Evolutionary conservation across 179 eudicot species (phyloP).

Genomic region (Beta lomatogona): DNA sequence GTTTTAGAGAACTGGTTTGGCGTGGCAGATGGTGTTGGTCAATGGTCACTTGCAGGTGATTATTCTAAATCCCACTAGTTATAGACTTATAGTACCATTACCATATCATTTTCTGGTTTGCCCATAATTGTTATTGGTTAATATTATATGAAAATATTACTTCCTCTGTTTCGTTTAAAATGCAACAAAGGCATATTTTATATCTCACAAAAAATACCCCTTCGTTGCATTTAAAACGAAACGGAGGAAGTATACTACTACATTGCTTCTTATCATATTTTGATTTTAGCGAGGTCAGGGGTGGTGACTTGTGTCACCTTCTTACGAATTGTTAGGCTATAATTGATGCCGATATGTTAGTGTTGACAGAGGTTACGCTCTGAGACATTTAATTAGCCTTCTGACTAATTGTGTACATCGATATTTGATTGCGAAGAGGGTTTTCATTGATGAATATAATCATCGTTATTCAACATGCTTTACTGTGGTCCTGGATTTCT

Average conservation of each 20-base stretch:
- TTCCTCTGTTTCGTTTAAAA: no score
- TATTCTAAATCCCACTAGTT: conserved; percentile 11
- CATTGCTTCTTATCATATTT: neutral
- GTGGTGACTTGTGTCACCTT: neutral
- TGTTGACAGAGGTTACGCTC: neutral
- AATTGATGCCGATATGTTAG: neutral
- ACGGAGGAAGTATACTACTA: no score
- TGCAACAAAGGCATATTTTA: no score
- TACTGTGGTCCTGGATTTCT: neutral
- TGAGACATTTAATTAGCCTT: neutral
- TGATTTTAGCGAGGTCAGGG: neutral
- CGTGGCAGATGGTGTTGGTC: conserved; percentile 84
- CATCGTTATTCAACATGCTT: neutral
- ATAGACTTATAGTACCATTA: conserved; percentile 2
- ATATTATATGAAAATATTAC: neutral
- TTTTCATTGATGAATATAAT: neutral
- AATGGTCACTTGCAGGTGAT: conserved; percentile 82
- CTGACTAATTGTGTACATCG: neutral
- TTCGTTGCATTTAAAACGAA: no score
- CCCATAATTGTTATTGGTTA: neutral
- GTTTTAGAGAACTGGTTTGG: conserved; percentile 67
- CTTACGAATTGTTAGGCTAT: neutral
- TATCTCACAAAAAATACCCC: no score
- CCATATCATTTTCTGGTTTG: neutral
- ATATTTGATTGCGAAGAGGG: neutral